Percentiles rank a stretch among this genome's conserved stretches.
These are phyloP conservation scores for Paramyrothecium roridum DNA, from an alignment of 2,329 filamentous ascomycete species.

Conservation along the genomic window DNA sequence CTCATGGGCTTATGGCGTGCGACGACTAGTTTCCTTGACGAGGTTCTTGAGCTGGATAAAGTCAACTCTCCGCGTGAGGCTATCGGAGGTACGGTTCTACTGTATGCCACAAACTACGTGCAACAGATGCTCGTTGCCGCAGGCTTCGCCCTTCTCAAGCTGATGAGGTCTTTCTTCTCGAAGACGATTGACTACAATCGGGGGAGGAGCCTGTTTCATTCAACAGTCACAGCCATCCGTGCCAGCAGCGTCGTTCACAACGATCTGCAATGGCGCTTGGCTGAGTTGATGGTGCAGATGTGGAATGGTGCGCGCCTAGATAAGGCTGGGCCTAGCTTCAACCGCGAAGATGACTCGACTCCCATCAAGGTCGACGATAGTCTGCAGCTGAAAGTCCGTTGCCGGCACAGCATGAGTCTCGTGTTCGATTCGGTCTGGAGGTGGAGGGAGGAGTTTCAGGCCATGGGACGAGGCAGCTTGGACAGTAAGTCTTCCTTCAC, in stretches of 20 bases:
- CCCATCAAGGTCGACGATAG: slow-evolving; percentile 62
- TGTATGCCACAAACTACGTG: slow-evolving; percentile 71
- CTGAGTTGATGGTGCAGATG: slow-evolving; percentile 83
- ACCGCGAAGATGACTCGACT: slow-evolving; percentile 43
- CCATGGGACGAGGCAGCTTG: slow-evolving; percentile 64
- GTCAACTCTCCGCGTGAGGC: slow-evolving; percentile 41
- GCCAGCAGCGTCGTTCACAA: slow-evolving; percentile 73
- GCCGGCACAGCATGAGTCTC: slow-evolving; percentile 79
- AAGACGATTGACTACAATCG: slow-evolving; percentile 67
- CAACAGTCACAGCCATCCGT: slow-evolving; percentile 67
- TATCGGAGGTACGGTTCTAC: slow-evolving; percentile 52
- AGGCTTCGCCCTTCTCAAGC: slow-evolving; percentile 72
- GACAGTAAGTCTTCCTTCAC: slow-evolving; percentile 56
- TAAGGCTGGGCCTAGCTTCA: slow-evolving; percentile 40
- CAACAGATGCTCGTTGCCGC: slow-evolving; percentile 84
- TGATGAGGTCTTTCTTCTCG: slow-evolving; percentile 74
- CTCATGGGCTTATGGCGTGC: slow-evolving; percentile 74
- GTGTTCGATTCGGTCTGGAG: slow-evolving; percentile 84
- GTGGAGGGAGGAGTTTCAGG: slow-evolving; percentile 77
- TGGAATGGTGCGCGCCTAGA: slow-evolving; percentile 69
- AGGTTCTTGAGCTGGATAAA: slow-evolving; percentile 54
- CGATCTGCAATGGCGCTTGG: slow-evolving; percentile 74
- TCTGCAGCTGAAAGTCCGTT: slow-evolving; percentile 77
- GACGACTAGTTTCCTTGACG: slow-evolving; percentile 66
- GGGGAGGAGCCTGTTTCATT: slow-evolving; percentile 66